phyloP scores from a whole-genome alignment of 1,139 yeast species.

The Yamadazyma jaroonii region DNA sequence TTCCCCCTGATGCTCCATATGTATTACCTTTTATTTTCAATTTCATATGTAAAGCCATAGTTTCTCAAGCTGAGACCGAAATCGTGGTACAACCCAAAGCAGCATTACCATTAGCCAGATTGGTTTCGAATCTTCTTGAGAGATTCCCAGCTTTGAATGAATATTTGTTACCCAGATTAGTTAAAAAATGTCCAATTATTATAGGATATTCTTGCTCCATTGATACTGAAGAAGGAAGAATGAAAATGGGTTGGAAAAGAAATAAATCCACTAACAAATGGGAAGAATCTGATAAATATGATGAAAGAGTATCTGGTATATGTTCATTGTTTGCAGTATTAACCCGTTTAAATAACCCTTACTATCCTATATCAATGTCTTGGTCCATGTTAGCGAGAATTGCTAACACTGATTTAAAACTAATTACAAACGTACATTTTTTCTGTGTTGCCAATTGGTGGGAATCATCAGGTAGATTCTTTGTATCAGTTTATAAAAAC shows the following conservation, averaged over 20 bases:
- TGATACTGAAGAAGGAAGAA: constrained; percentile 80
- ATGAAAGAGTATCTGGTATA: constrained; percentile 86
- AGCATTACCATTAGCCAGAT: constrained; percentile 74
- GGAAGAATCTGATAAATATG: constrained; percentile 76
- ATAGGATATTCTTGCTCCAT: constrained; percentile 76
- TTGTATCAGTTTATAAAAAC: constrained; percentile 55
- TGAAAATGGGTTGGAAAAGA: constrained; percentile 85
- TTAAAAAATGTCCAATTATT: constrained; percentile 86
- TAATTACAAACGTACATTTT: constrained; percentile 67
- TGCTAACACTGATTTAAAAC: constrained; percentile 50
- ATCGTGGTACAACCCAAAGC: constrained; percentile 77
- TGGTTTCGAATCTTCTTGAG: constrained; percentile 55
- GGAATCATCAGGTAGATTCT: constrained; percentile 72
- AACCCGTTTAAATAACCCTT: constrained; percentile 38
- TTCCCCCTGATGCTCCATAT: constrained; percentile 35
- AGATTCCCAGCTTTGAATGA: constrained; percentile 66
- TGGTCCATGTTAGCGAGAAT: constrained; percentile 78
- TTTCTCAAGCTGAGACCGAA: constrained; percentile 92
- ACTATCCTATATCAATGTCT: constrained; percentile 43
- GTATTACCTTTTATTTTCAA: constrained; percentile 75
- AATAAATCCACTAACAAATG: constrained; percentile 52
- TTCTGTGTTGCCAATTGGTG: constrained; percentile 82
- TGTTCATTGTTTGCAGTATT: constrained; percentile 77
- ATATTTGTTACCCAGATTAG: constrained; percentile 72
- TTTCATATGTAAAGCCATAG: constrained; percentile 77